Percentiles rank a stretch among this genome's conserved stretches.
Conservation (phyloP, 2,329 filamentous ascomycete genomes). For the Peltaster fructicola region DNA sequence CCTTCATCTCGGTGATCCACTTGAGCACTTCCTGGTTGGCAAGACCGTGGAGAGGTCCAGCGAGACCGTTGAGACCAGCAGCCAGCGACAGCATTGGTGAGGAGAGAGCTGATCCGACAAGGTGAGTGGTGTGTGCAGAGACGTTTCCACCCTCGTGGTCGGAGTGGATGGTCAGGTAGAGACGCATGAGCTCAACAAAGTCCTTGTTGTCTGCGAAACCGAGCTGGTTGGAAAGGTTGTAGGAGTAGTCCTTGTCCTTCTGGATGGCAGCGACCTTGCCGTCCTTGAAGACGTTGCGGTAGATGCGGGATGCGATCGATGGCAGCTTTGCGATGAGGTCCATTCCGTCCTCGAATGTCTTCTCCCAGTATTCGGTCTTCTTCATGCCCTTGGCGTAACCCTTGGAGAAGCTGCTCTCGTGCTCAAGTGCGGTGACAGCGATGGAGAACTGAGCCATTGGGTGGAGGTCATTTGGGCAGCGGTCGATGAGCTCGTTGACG, state of each 20-base stretch:
- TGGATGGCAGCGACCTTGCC: conserved; percentile 91
- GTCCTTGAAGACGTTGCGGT: conserved; percentile 99
- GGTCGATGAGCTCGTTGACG: conserved; percentile 98
- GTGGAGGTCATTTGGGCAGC: conserved; percentile 96
- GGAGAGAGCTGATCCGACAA: conserved; percentile 90
- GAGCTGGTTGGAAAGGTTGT: conserved; percentile 99
- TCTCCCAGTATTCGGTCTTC: conserved; percentile 99
- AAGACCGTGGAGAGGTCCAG: conserved; percentile 93
- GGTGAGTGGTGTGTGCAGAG: conserved; percentile 92
- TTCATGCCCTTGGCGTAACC: conserved; percentile 97
- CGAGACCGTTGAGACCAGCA: conserved; percentile 93
- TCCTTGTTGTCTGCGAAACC: conserved; percentile 89
- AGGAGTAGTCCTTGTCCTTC: conserved; percentile 98
- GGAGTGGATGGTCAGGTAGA: conserved; percentile 99
- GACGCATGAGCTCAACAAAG: conserved; percentile 94
- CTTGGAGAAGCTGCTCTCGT: conserved; percentile 94
- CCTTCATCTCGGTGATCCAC: conserved; percentile 99
- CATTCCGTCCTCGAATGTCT: conserved; percentile 99
- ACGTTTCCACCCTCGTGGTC: conserved; percentile 99
- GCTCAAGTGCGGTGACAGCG: conserved; percentile 93
- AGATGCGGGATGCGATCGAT: conserved; percentile 94
- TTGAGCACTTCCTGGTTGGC: conserved; percentile 99
- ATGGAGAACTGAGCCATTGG: conserved; percentile 99
- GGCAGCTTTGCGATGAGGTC: conserved; percentile 99
- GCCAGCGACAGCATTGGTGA: conserved; percentile 94